phyloP scores from a whole-genome alignment of 2,329 filamentous ascomycete species.

The Aspergillus costaricaensis region DNA sequence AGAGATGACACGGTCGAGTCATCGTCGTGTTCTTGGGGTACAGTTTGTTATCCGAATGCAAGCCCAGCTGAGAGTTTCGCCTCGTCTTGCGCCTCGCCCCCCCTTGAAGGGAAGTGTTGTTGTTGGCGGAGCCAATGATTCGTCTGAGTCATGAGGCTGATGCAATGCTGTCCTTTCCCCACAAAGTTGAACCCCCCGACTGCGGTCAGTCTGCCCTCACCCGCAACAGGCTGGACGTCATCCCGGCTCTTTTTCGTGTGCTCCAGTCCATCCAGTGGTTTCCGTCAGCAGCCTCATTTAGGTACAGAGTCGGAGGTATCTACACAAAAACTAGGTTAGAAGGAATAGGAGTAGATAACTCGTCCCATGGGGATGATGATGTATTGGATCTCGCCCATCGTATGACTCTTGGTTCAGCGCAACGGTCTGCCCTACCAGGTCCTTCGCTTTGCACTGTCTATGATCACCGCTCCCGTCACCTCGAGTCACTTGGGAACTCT shows the following conservation, averaged over 20 bases:
- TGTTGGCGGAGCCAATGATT: conserved; percentile 4
- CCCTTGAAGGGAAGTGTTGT: neutral
- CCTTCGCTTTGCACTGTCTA: conserved; percentile 10
- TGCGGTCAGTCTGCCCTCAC: conserved; percentile 7
- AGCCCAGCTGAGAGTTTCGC: conserved; percentile 7
- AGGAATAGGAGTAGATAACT: neutral
- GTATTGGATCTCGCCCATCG: conserved; percentile 26
- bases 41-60: conserved; percentile 1
- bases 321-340: too few species aligned
- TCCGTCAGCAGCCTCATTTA: conserved; percentile 11
- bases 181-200: conserved; percentile 11
- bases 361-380: conserved; percentile 22
- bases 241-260: conserved; percentile 29
- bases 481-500: conserved; percentile 10
- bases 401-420: conserved; percentile 20
- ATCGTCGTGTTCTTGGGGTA: neutral
- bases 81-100: conserved; percentile 2
- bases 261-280: conserved; percentile 17
- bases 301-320: neutral
- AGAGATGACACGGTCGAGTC: neutral
- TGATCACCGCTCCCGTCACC: conserved; percentile 21
- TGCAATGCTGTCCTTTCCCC: conserved; percentile 17
- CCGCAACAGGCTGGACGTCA: conserved; percentile 13
- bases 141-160: conserved; percentile 23
- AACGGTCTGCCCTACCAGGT: conserved; percentile 9